phyloP scores from a whole-genome alignment of 2,329 filamentous ascomycete species.

The Aspergillus persii region DNA sequence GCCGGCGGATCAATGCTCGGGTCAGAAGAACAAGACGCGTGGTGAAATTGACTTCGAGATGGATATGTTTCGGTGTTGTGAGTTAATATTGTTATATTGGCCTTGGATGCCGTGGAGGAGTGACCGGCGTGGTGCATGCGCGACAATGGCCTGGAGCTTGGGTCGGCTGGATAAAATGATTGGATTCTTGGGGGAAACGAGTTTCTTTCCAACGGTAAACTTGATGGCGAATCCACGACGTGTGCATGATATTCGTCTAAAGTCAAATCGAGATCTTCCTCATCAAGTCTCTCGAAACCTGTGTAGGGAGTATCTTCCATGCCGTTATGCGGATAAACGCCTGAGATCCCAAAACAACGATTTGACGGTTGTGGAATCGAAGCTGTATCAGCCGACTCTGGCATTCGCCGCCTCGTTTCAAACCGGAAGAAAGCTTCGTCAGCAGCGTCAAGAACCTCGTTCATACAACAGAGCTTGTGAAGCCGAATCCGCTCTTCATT shows the following conservation, averaged over 20 bases:
- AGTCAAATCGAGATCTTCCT: constrained; percentile 68
- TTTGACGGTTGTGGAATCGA: constrained; percentile 20
- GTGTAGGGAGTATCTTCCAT: constrained; percentile 61
- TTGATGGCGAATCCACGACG: constrained; percentile 49
- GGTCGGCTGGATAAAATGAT: constrained; percentile 67
- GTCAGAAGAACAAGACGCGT: constrained; percentile 52
- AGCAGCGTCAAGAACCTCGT: constrained; percentile 56
- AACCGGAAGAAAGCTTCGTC: constrained; percentile 58
- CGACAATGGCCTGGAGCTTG: constrained; percentile 47
- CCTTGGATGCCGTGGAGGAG: constrained; percentile 31
- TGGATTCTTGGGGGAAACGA: constrained; percentile 66
- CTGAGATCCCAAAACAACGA: constrained; percentile 24
- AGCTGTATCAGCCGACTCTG: constrained; percentile 20
- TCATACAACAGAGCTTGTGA: constrained; percentile 55
- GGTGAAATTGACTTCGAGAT: constrained; percentile 51
- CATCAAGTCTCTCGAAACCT: constrained; percentile 71
- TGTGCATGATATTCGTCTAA: constrained; percentile 70
- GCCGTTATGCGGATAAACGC: constrained; percentile 29
- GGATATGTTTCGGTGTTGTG: constrained; percentile 39
- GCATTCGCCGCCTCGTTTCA: constrained; percentile 33
- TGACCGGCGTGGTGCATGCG: constrained; percentile 48
- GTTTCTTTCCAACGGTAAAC: constrained; percentile 39
- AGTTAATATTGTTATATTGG: not conserved
- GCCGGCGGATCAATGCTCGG: constrained; percentile 67
- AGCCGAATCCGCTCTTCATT: constrained; percentile 65